These are phyloP conservation scores for Vinca major DNA, from an alignment of 305 asterid species.

Conservation along the genomic window DNA sequence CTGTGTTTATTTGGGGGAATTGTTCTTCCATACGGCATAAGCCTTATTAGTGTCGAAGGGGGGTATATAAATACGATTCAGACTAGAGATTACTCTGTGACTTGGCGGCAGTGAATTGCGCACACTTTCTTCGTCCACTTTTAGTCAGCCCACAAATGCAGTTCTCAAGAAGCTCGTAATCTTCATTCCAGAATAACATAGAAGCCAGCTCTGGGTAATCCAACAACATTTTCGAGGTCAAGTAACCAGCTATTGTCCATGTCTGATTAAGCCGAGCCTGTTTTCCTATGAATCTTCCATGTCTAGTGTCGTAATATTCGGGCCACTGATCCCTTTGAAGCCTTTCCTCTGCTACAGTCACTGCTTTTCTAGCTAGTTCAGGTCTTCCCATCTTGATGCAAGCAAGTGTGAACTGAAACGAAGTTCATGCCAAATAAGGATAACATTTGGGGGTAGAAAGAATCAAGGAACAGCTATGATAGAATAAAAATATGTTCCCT, in stretches of 20 bases:
- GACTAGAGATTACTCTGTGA: slow-evolving; percentile 16
- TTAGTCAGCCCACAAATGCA: slow-evolving; percentile 52
- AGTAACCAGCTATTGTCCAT: slow-evolving; percentile 71
- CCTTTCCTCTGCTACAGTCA: slow-evolving; percentile 56
- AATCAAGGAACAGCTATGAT: background rate
- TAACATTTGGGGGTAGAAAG: background rate
- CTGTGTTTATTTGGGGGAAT: too few species aligned
- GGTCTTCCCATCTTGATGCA: slow-evolving; percentile 71
- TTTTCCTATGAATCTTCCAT: slow-evolving; percentile 55
- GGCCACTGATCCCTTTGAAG: slow-evolving; percentile 63
- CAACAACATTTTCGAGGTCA: slow-evolving; percentile 57
- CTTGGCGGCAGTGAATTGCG: slow-evolving; percentile 32
- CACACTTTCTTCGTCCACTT: slow-evolving; percentile 38
- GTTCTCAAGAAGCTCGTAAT: slow-evolving; percentile 61
- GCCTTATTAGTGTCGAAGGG: too few species aligned
- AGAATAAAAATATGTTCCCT: background rate
- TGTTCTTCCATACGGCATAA: too few species aligned
- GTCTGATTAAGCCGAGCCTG: slow-evolving; percentile 65
- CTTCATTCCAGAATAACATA: slow-evolving; percentile 57
- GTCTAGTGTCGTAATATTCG: slow-evolving; percentile 65
- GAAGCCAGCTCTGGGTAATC: slow-evolving; percentile 54
- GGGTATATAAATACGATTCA: background rate
- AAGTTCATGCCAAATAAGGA: background rate
- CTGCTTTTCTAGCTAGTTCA: slow-evolving; percentile 55
- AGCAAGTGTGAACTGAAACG: slow-evolving; percentile 67